Evolutionary conservation across 805 yeast genomes (phyloP), one percentile per base, ranked within the genome.

Genomic region (Zygosaccharomyces gambellarensis): DNA sequence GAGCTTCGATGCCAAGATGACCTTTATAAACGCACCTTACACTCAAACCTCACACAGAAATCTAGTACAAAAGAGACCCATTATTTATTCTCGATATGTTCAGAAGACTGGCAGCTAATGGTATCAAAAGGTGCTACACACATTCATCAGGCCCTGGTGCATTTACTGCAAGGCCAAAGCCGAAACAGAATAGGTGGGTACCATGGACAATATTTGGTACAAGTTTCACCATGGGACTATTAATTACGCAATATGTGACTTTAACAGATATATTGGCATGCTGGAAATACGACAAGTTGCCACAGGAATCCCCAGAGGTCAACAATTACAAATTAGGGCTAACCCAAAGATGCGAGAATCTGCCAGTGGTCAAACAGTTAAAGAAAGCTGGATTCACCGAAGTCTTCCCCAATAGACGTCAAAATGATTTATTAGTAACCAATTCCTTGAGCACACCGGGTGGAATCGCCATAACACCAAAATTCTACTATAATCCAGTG

Each of bases 391-490:
- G 77, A 0, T 56, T 61, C 9, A 73, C 62, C 51, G 66, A 61
- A 25, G 56, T 65, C n/a, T 55, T 58, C 42, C 59, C 62, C 4
- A 71, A 61, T 52, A 70, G 63, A 47, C 77, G 54, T 67, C 79
- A 48, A 68, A 75, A 79, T 56, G 73, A 59, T 58, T 73, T 62
- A 50, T 80, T 71, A 77, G 77, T 65, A 55, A 73, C 56, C 61
- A 67, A 68, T 51, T 75, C 86, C 0, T 68, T 90, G 42, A 70
- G 79, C 2, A 77, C 75, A 2, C 90, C 95, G 0, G 97, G 96
- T 6, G 94, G 90, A 0, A 77, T 92, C 49, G 79, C 87, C 1
- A 77, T 88, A 36, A 77, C 83, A 41, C 95, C 96, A 1, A 71
- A 81, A 23, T 74, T 86, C 11, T 87, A 85, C 58, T 79, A 78